Percentiles rank a stretch among this genome's conserved stretches.
Evolutionary conservation across 2,329 filamentous ascomycete genomes (phyloP).

Genomic region (Alternaria infectoria): DNA sequence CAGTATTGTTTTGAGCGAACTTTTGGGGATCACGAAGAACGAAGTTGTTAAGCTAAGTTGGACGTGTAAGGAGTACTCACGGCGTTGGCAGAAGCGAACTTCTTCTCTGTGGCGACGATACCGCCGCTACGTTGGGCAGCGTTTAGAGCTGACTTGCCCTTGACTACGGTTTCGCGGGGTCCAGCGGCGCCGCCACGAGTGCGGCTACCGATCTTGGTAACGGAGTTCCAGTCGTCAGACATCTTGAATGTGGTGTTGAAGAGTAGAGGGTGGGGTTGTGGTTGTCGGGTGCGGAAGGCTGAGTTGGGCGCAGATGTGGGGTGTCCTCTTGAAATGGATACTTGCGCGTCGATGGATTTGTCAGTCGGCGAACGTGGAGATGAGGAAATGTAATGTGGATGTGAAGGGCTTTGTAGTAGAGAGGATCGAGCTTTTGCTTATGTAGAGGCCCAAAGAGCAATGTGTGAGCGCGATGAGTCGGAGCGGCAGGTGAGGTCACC

Average conservation of each 20-base stretch:
- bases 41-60: not conserved
- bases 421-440: constrained; percentile 16
- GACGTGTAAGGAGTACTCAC: constrained; percentile 60
- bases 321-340: constrained; percentile 15
- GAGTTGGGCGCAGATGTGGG: constrained; percentile 16
- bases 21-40: not conserved
- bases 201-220: constrained; percentile 94
- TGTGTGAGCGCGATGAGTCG: constrained; percentile 24
- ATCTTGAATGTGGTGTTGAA: constrained; percentile 48
- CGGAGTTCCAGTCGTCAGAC: constrained; percentile 84
- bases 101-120: constrained; percentile 89
- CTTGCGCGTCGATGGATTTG: constrained; percentile 12
- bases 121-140: constrained; percentile 83
- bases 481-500: constrained; percentile 27
- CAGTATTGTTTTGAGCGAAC: constrained; percentile 8
- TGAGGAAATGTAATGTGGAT: not conserved
- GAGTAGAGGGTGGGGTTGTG: constrained; percentile 2
- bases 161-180: constrained; percentile 85
- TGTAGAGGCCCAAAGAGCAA: constrained; percentile 17
- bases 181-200: constrained; percentile 69
- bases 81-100: constrained; percentile 76
- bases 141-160: constrained; percentile 83
- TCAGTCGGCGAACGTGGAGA: constrained; percentile 1
- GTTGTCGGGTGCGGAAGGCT: constrained; percentile 12
- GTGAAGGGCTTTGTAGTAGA: constrained; percentile 1